Evolutionary conservation across 1,284 basidiomycete genomes (phyloP).

Genomic region (Heterobasidion occidentale): DNA sequence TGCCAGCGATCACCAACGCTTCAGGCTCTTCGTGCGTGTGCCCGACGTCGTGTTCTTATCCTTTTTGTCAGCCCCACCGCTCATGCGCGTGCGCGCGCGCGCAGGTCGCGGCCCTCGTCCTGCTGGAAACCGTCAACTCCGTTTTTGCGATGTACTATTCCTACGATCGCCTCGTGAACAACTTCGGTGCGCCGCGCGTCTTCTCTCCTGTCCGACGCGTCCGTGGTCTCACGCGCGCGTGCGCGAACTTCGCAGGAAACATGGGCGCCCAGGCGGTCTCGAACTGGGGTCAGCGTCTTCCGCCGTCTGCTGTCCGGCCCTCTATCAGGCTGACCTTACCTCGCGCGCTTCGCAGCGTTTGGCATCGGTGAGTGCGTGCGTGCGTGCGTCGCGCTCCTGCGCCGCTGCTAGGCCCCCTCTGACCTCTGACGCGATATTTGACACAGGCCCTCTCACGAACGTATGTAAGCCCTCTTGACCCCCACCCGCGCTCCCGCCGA

Average conservation of each 20-base stretch:
- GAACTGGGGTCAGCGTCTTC: neutral
- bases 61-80: neutral
- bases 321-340: neutral
- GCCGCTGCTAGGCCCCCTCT: neutral
- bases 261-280: neutral
- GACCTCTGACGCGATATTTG: too few relatives aligned
- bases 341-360: neutral
- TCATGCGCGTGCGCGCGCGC: neutral
- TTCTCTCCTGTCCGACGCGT: neutral
- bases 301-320: neutral
- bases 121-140: neutral
- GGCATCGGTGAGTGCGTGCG: neutral
- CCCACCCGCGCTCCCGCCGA: neutral
- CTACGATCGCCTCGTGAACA: neutral
- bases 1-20: neutral
- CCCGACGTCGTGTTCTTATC: neutral
- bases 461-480: neutral
- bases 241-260: neutral
- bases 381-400: neutral
- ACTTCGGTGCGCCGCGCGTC: neutral
- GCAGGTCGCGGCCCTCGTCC: neutral
- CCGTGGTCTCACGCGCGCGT: neutral
- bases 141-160: neutral
- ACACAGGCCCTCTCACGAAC: neutral
- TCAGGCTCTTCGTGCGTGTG: neutral